A percentile compares a stretch with the other conserved stretches of the same genome.
Evolutionary conservation across 148 eudicot species (phyloP).

Genomic region (Arctostaphylos glauca): DNA sequence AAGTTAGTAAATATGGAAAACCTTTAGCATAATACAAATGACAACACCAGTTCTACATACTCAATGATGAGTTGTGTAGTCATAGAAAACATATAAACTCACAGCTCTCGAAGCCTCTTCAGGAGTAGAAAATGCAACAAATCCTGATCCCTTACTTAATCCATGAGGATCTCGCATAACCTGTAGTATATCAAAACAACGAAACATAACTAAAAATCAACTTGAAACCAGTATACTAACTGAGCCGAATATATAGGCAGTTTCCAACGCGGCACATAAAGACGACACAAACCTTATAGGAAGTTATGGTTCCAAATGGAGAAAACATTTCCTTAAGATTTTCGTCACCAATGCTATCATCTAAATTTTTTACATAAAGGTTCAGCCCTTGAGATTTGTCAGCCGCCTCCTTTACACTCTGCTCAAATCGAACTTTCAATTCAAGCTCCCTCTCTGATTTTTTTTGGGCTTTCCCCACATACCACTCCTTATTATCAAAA

Average conservation of each 20-base stretch:
- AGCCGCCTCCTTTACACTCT: constrained; percentile 56
- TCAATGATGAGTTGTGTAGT: neutral
- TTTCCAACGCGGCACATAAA: neutral
- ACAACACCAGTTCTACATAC: neutral
- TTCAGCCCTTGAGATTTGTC: constrained; percentile 77
- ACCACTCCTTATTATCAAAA: constrained; percentile 86
- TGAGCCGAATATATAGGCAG: neutral
- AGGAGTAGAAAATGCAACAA: constrained; percentile 84
- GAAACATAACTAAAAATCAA: neutral
- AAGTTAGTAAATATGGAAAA: neutral
- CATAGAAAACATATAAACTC: constrained; percentile 31
- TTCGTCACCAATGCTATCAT: constrained; percentile 76
- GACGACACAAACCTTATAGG: constrained; percentile 71
- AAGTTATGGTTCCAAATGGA: constrained; percentile 64
- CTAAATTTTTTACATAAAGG: constrained; percentile 78
- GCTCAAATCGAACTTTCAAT: constrained; percentile 60
- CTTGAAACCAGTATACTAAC: neutral
- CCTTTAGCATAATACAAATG: neutral
- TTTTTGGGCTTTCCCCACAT: constrained; percentile 88
- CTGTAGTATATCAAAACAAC: constrained; percentile 35
- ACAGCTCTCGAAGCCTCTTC: constrained; percentile 94
- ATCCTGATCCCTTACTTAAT: constrained; percentile 82
- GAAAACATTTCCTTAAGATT: constrained; percentile 79
- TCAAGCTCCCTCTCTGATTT: constrained; percentile 81
- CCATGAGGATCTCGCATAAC: constrained; percentile 89